A percentile compares a stretch with the other conserved stretches of the same genome.
Evolutionary conservation across 805 yeast species (phyloP).

Genomic region (Ogataea siamensis): DNA sequence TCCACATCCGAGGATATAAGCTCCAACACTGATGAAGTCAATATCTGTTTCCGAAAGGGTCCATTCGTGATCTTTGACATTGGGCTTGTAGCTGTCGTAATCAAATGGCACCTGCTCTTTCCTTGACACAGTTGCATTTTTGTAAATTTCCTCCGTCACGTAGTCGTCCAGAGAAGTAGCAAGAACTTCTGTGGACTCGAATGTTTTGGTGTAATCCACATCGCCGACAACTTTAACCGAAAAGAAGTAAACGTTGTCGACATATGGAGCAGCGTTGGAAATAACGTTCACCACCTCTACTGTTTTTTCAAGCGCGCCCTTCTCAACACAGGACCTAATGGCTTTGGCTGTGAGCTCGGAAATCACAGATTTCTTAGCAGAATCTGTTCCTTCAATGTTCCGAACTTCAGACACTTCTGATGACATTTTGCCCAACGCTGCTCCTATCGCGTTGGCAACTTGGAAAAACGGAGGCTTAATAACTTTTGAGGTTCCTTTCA

Average conservation of each 20-base stretch:
- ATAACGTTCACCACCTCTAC: constrained; percentile 26
- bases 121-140: constrained; percentile 12
- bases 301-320: constrained; percentile 29
- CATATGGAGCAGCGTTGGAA: constrained; percentile 35
- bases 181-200: constrained; percentile 3
- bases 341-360: constrained; percentile 22
- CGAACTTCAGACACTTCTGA: constrained; percentile 25
- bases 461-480: constrained; percentile 39
- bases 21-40: constrained; percentile 42
- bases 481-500: constrained; percentile 40
- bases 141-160: constrained; percentile 11
- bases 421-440: constrained; percentile 45
- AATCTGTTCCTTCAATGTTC: constrained; percentile 6
- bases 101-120: constrained; percentile 10
- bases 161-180: constrained; percentile 10
- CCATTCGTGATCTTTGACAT: constrained; percentile 34
- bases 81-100: constrained; percentile 20
- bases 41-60: constrained; percentile 39
- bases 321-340: constrained; percentile 17
- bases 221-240: constrained; percentile 43
- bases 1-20: constrained; percentile 45
- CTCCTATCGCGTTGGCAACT: constrained; percentile 51
- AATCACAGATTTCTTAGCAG: constrained; percentile 16
- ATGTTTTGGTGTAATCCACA: constrained; percentile 36
- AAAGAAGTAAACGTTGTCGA: constrained; percentile 34